Evolutionary conservation across 2,329 filamentous ascomycete genomes (phyloP), one percentile per base, ranked within the genome.

Genomic region (Dothideomycetes sp.): DNA sequence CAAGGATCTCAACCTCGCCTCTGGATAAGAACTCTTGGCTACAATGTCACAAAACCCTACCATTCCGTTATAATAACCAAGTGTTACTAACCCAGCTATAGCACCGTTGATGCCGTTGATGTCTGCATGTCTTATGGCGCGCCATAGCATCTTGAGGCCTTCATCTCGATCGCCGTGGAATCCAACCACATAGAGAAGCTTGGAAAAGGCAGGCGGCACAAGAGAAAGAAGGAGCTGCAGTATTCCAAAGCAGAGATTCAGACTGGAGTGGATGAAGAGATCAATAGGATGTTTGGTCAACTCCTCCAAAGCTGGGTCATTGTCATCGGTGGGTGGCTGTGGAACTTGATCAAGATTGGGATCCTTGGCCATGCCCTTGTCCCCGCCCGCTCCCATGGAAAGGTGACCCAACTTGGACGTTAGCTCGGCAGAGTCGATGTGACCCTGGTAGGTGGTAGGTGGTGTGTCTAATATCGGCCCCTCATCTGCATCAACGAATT

Each of bases 21-120:
- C 69, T 0, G 91, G 91, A 43, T 88, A 87, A 3, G 64, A 57
- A 15, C 75, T 69, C 1, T 66, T 71, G 0, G 84, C 81, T 12
- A 94, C 68, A 40, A 98, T 95, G 55, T 98, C 91, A 45, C 86
- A 85, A 49, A 86, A 81, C 2, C 84, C 84, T 12, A 93, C 72
- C 22, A 94, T 73, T 4, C 81, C 83, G 55, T 94, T 94, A 62
- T 95, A 94, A 60, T 87, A 96, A 1, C 77, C 79, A 12, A 96
- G 70, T 0, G 95, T 66, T 18, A 85, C 74, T 31, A 96, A 70
- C 0, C 81, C 85, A 0, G 88, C 80, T 55, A 96, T 81, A 5
- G 84, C 89, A n/a, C 88, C 89, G 54, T 95, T 93, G 52, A 96
- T 75, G n/a, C 88, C 89, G 54, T 95, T 93, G 52, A 96, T 75